Conservation (phyloP, 306 rosid species). For the Malus sylvestris region DNA sequence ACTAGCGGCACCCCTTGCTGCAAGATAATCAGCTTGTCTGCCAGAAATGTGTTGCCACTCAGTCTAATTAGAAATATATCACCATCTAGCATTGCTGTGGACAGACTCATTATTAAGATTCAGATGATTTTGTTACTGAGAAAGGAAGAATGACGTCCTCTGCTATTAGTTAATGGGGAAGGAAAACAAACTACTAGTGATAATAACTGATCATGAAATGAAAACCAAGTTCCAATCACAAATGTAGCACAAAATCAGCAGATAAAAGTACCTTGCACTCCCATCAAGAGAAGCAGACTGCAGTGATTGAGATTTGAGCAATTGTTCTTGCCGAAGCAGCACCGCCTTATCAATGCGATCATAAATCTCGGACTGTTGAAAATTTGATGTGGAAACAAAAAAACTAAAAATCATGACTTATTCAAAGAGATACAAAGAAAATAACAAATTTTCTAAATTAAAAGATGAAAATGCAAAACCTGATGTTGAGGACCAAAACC, state of each 20-base stretch:
- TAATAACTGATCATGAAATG: constrained; percentile 7
- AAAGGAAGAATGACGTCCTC: constrained; percentile 15
- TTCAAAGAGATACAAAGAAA: background rate
- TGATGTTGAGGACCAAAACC: constrained; percentile 76
- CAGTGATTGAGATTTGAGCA: constrained; percentile 76
- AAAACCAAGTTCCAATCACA: constrained; percentile 14
- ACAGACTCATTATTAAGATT: constrained; percentile 35
- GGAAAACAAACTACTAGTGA: constrained; percentile 11
- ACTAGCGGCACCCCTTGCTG: constrained; percentile 85
- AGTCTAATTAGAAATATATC: constrained; percentile 67
- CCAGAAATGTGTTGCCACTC: constrained; percentile 94
- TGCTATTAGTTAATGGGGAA: constrained; percentile 16
- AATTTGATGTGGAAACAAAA: constrained; percentile 9
- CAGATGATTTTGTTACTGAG: constrained; percentile 14
- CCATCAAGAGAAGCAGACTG: constrained; percentile 84
- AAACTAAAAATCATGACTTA: background rate
- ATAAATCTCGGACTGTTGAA: constrained; percentile 64
- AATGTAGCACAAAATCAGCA: constrained; percentile 2
- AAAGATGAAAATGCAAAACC: constrained; percentile 32
- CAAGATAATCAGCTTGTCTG: constrained; percentile 97
- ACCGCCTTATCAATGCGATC: constrained; percentile 81
- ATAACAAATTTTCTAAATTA: background rate
- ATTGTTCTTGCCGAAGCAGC: constrained; percentile 89
- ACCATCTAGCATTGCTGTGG: constrained; percentile 50
- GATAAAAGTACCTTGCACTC: constrained; percentile 62